Percentiles rank a stretch among this genome's conserved stretches.
Evolutionary conservation across 176 grass and related monocot species (phyloP).

Genomic region (Ensete ventricosum): DNA sequence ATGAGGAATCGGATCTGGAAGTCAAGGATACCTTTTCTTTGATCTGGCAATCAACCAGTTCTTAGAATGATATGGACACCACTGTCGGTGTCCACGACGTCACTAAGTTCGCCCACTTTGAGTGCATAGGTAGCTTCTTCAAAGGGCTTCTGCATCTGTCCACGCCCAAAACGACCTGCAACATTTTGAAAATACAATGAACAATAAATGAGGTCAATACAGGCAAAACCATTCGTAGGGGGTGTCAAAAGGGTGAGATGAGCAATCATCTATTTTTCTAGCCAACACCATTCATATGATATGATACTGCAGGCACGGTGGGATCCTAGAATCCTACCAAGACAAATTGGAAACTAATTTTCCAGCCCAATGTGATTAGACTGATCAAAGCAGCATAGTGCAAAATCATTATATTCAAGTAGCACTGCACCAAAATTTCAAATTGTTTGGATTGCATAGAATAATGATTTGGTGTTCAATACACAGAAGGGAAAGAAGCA

Average conservation of each 20-base stretch:
- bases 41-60: constrained; percentile 36
- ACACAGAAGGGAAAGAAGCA: not conserved
- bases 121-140: constrained; percentile 66
- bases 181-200: constrained; percentile 5
- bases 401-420: not conserved
- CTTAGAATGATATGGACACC: constrained; percentile 87
- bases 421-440: not conserved
- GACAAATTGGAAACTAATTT: too few species aligned
- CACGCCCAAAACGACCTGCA: constrained; percentile 65
- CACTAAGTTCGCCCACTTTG: constrained; percentile 72
- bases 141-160: constrained; percentile 89
- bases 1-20: not conserved
- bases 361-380: not conserved
- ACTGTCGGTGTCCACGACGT: constrained; percentile 71
- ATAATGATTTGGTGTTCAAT: not conserved
- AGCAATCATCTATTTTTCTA: not conserved
- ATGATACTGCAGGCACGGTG: not conserved
- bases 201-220: not conserved
- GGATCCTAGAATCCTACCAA: too few species aligned
- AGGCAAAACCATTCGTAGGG: not conserved
- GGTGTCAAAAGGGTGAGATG: not conserved
- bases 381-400: not conserved
- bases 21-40: not conserved
- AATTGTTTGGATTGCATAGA: not conserved
- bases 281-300: too few species aligned